Percentiles rank a stretch among this genome's conserved stretches.
These are phyloP conservation scores for Cladophialophora immunda DNA, from an alignment of 2,329 filamentous ascomycete genomes.

Conservation along the genomic window DNA sequence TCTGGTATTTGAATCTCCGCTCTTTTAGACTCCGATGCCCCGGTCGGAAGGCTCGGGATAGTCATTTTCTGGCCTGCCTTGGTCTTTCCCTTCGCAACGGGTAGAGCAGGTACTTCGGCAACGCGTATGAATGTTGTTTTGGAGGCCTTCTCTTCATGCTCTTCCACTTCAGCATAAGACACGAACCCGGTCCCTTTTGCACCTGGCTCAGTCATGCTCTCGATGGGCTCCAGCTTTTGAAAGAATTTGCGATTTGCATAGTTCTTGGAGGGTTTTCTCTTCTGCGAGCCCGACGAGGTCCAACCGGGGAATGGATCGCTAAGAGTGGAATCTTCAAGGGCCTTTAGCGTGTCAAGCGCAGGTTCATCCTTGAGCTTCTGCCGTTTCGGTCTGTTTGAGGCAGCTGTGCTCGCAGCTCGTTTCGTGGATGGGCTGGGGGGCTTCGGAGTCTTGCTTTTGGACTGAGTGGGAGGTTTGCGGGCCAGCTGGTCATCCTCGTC, in stretches of 20 bases:
- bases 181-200: conserved; percentile 15
- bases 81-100: neutral
- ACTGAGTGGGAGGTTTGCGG: conserved; percentile 43
- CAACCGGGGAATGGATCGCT: conserved; percentile 22
- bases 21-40: neutral
- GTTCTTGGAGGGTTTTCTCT: conserved; percentile 25
- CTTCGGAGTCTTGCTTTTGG: conserved; percentile 7
- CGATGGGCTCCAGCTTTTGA: conserved; percentile 22
- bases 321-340: neutral
- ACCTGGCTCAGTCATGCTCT: neutral
- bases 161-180: conserved; percentile 21
- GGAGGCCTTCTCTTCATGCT: neutral
- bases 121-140: conserved; percentile 21
- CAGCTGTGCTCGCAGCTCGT: conserved; percentile 25
- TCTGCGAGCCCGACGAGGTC: conserved; percentile 29
- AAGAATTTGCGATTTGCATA: conserved; percentile 31
- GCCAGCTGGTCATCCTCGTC: conserved; percentile 44
- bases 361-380: conserved; percentile 29
- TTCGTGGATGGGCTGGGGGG: conserved; percentile 21
- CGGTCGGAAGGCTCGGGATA: conserved; percentile 19
- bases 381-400: conserved; percentile 29
- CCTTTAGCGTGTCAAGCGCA: neutral
- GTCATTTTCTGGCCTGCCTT: conserved; percentile 9
- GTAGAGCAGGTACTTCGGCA: conserved; percentile 10
- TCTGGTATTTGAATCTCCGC: conserved; percentile 27